These are phyloP conservation scores for Smittium culicis DNA, from an alignment of 371 early-diverging fungal species.

Conservation along the genomic window DNA sequence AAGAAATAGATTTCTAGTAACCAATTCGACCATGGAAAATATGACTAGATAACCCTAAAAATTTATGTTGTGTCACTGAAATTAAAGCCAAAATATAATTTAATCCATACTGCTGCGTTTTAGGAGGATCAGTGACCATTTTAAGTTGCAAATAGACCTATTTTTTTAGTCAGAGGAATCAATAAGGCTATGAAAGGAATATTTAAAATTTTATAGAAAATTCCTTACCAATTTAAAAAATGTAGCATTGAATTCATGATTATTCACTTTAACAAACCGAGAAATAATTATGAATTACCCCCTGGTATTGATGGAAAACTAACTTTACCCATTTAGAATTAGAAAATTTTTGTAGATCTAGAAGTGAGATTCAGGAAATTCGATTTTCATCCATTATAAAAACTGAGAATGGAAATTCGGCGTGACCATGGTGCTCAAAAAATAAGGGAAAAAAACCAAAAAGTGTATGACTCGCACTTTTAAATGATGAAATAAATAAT, in stretches of 20 bases:
- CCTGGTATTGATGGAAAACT: neutral
- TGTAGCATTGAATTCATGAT: neutral
- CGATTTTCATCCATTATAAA: neutral
- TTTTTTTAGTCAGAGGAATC: neutral
- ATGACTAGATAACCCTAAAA: neutral
- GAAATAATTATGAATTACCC: neutral
- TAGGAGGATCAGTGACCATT: neutral
- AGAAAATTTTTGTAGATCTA: neutral
- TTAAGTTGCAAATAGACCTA: neutral
- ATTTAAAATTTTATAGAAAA: neutral
- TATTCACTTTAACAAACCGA: neutral
- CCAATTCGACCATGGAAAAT: neutral
- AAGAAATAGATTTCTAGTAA: neutral
- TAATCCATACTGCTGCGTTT: neutral
- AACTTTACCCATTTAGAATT: neutral
- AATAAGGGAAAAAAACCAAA: slow-evolving; percentile 1
- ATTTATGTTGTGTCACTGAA: neutral
- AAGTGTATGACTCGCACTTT: neutral
- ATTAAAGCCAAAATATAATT: neutral
- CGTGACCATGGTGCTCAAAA: neutral
- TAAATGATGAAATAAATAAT: neutral
- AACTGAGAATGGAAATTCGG: neutral
- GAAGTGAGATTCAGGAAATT: slow-evolving; percentile 6
- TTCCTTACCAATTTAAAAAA: neutral
- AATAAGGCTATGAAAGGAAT: neutral